phyloP scores from a whole-genome alignment of 257 asterid species.

The Parsonsia alboflavescens region DNA sequence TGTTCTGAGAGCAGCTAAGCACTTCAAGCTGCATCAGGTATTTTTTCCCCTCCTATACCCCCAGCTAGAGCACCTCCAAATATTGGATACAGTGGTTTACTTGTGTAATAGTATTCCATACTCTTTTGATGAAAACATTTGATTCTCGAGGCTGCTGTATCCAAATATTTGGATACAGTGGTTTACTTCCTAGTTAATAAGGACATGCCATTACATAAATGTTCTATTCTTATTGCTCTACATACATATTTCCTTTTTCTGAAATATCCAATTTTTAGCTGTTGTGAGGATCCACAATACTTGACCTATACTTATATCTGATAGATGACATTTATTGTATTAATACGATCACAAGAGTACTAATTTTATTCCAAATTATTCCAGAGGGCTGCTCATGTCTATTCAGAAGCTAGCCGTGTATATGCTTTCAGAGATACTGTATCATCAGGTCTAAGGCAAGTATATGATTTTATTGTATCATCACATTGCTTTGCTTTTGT shows the following conservation, averaged over 20 bases:
- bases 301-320: neutral
- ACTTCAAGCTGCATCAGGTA: slow-evolving; percentile 86
- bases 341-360: neutral
- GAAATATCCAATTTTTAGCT: neutral
- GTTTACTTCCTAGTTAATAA: neutral
- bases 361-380: slow-evolving; percentile 11
- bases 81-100: neutral
- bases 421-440: slow-evolving; percentile 80
- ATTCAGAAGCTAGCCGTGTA: slow-evolving; percentile 91
- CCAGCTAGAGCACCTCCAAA: neutral
- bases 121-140: neutral
- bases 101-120: neutral
- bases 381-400: slow-evolving; percentile 94
- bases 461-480: neutral
- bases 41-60: neutral
- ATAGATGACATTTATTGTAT: neutral
- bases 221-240: neutral
- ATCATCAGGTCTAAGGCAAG: slow-evolving; percentile 60
- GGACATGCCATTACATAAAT: neutral
- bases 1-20: slow-evolving; percentile 71
- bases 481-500: neutral
- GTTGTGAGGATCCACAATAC: neutral
- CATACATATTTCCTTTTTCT: neutral
- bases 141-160: neutral
- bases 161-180: too few relatives aligned